Evolutionary conservation across 192 early-diverging fungal genomes (phyloP), one percentile per base, ranked within the genome.

Genomic region (Coemansia sp.): DNA sequence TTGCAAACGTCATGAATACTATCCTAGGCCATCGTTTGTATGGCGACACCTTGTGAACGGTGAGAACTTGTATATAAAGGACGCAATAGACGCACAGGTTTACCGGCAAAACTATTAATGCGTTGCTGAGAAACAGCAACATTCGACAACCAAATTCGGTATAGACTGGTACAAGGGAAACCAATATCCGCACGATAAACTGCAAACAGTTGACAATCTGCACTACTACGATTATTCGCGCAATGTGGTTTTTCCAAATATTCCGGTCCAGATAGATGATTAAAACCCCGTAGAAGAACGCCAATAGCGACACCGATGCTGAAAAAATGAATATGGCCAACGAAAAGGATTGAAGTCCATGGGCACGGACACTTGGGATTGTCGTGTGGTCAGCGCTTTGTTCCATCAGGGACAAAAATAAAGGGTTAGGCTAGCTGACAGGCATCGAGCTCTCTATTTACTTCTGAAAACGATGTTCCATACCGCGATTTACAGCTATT

Each of bases 21-120:
- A 59, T 61, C 8, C 66, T 57, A 13, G 76, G 70, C 67, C 63
- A 73, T 32, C 63, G 63, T 46, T 70, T 68, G 0, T 20, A 43
- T 0, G 76, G 76, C 22, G 70, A 67, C 0, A 79, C 50, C n/a
- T 70, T 66, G 76, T 79, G 64, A 41, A 79, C 62, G 1, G 73
- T 54, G 3, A 79, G 59, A 6, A 73, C 22, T n/a, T 79, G 76
- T 8, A 79, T 54, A 22, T 79, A 79, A 5, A 79, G 46, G n/a
- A 73, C 76, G 35, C 70, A 73, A 41, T 73, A 73, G 34, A 67
- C 55, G 43, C 66, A 62, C 1, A 62, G 48, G 33, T 69, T 61
- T 22, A 69, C 55, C 5, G 67, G 66, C 45, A 74, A 58, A 8
- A 56, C n/a, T 17, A 62, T 48, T 3, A 61, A 10, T 17, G 32